Base-by-base conservation (phyloP, 805 yeast species). In the Teunomyces kruisii region DNA sequence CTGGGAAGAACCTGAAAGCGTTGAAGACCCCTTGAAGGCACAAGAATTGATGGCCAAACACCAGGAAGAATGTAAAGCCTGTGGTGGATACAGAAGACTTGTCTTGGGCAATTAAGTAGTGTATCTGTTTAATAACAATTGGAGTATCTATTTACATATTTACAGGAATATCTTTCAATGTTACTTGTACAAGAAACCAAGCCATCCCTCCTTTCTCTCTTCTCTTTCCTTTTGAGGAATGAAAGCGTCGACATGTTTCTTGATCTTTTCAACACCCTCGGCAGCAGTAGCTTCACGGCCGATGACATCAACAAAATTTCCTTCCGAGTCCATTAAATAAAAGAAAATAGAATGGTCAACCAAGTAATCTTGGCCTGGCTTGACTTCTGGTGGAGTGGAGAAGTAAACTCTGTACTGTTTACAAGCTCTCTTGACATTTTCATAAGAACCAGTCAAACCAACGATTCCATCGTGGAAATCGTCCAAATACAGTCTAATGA, bases 261-360 rank as follows among this genome's bases (percentile, higher is more conserved):
- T 77, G 52, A 94, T 87, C 67, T 87, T 87, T 32, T 77, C 81
- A 12, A 83, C 84, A 22, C 95, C 96, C 49, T 84, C 83, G 15
- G 74, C 76, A 19, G 90, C 91, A 46, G 84, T 88, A 54, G 84
- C 88, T 58, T 92, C 92, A 65, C 96, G 83, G 44, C 99, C 99
- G 54, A 92, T 74, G 6, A 94, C 98, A 63, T 92, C 97, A 40
- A 92, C 86, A 60, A 89, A 94, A 60, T 88, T 82, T 39, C 98
- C 99, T 62, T 94, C 97, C n/a, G 96, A 91, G 63, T 94, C 98
- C 97, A 94, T 92, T 57, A 94, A 72, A 61, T 94, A 94, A 69
- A 92, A 92, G 80, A 94, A 94, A 47, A 94, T 90, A 3, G 98
- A 92, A 67, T 94, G 99, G 62, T 94, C 99, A 27, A 94, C 99